Base-by-base conservation (phyloP, 2,329 filamentous ascomycete species). In the Graphium sp. region DNA sequence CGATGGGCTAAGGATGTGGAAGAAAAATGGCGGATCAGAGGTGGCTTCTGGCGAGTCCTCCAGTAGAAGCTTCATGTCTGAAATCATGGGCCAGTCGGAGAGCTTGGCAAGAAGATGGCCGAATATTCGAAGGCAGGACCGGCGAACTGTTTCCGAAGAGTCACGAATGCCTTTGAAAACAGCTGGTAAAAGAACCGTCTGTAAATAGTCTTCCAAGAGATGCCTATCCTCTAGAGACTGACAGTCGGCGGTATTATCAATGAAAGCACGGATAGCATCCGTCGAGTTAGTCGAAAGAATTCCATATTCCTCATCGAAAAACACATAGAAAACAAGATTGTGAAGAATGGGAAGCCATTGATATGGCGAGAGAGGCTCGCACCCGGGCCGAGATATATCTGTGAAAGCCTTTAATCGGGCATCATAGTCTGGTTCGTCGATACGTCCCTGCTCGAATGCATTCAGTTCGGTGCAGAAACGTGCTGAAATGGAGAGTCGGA, bases 401-500 rank as follows among this genome's bases (percentile, higher is more conserved):
- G 65, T 74, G 52, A 89, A 95, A 4, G 83, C 84, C 26, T 62
- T 55, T 5, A 92, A 63, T 11, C 89, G 75, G 32, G 68, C 71
- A 39, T 91, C 80, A 44, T 92, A 94, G 50, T 95, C 80, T 2
- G 84, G 77, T 43, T 92, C 80, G 40, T 89, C 82, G 13, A 98
- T 60, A 24, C 74, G 74, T 16, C 64, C 67, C 26, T 60, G 58
- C 2, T 71, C 73, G 41, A 78, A 83, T 0, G 89, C 74, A 43
- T 98, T 95, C 30, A 98, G 61, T 35, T 80, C 74, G 17, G 66
- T 56, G 41, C 83, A 93, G 4, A 94, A 57, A 5, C 55, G 53
- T 3, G 83, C 76, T 32, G 83, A 62, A 30, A 72, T 62, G 15
- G 55, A 45, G 1, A 85, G 55, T 1, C 65, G 60, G 5, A 62